Conservation (phyloP, 208 protist genomes). For the Leishmania amazonensis region DNA sequence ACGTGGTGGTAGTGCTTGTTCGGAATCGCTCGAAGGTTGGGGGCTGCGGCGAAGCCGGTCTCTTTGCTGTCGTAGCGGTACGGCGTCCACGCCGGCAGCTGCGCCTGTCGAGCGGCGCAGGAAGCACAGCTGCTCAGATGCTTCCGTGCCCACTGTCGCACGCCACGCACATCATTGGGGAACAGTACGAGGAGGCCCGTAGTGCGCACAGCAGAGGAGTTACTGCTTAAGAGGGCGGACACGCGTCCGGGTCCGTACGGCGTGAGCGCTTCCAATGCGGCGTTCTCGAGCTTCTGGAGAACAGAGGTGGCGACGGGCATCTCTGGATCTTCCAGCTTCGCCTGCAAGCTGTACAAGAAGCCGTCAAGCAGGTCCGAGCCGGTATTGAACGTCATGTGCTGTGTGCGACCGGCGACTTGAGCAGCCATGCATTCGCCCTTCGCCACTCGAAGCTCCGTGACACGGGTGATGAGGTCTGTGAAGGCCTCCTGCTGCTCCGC, state of each 20-base stretch:
- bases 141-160: slow-evolving; percentile 38
- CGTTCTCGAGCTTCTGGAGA: slow-evolving; percentile 33
- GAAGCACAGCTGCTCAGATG: slow-evolving; percentile 36
- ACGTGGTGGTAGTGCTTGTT: slow-evolving; percentile 44
- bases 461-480: slow-evolving; percentile 57
- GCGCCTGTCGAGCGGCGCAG: slow-evolving; percentile 31
- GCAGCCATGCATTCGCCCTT: slow-evolving; percentile 39
- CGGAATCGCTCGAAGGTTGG: slow-evolving; percentile 35
- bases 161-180: slow-evolving; percentile 47
- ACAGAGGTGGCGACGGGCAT: slow-evolving; percentile 14
- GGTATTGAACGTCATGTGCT: slow-evolving; percentile 38
- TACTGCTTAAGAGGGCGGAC: slow-evolving; percentile 14
- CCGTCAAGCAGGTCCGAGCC: slow-evolving; percentile 36
- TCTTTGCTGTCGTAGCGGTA: slow-evolving; percentile 31
- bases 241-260: slow-evolving; percentile 10
- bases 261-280: slow-evolving; percentile 23
- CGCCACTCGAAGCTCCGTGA: slow-evolving; percentile 49
- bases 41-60: slow-evolving; percentile 36
- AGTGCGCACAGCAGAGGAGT: slow-evolving; percentile 21
- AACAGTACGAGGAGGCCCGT: slow-evolving; percentile 46
- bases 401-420: slow-evolving; percentile 1
- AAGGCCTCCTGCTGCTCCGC: slow-evolving; percentile 47
- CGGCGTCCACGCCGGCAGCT: slow-evolving; percentile 33
- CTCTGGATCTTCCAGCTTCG: slow-evolving; percentile 10
- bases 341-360: slow-evolving; percentile 30